Evolutionary conservation across 169 alveolate genomes (phyloP).

Genomic region (Plasmodium sp.): DNA sequence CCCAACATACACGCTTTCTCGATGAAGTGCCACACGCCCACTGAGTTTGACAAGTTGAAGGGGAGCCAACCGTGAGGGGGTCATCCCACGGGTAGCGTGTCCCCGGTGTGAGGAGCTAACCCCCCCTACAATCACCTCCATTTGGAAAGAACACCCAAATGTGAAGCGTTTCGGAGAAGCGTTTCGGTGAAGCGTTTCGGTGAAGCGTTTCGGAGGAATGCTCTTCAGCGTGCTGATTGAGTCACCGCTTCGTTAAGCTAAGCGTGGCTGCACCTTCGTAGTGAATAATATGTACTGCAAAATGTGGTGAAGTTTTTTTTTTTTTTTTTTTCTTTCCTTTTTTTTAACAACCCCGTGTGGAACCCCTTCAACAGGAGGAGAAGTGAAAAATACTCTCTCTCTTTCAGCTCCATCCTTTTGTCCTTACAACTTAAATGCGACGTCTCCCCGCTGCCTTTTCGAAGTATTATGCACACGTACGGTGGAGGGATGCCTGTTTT

Average conservation of each 20-base stretch:
- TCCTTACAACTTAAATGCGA: neutral
- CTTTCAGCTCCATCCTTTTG: neutral
- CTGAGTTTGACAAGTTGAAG: conserved; percentile 83
- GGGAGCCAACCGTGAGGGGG: neutral
- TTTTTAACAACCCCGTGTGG: neutral
- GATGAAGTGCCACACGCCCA: conserved; percentile 89
- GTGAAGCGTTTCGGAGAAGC: neutral
- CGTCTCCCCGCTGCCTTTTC: neutral
- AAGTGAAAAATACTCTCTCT: neutral
- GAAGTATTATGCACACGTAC: neutral
- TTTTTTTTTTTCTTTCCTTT: no score
- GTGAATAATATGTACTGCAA: neutral
- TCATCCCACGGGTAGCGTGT: neutral
- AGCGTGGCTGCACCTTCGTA: no score
- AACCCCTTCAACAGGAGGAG: neutral
- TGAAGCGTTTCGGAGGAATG: neutral
- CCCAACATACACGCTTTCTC: conserved; percentile 86
- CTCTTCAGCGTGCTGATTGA: no score
- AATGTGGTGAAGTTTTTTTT: neutral
- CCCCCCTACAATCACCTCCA: neutral
- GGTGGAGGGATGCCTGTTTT: neutral
- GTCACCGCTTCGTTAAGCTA: no score
- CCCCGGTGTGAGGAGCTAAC: neutral
- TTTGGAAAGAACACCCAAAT: neutral
- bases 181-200: no score